Evolutionary conservation across 108 stramenopile species (phyloP).

Genomic region (Nannochloropsis gaditana): DNA sequence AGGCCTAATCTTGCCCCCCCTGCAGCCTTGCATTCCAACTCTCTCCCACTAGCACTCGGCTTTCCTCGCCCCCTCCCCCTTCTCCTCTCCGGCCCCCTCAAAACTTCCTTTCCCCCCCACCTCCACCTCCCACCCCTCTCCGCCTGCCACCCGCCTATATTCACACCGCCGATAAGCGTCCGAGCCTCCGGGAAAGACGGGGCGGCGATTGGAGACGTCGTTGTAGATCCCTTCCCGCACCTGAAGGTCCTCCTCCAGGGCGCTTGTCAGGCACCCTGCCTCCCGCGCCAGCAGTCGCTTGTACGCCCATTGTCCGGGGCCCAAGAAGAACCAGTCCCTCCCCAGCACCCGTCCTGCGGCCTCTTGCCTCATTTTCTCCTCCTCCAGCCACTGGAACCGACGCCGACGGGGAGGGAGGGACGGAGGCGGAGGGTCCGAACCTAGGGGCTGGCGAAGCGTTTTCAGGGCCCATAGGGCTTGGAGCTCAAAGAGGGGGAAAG

Average conservation of each 20-base stretch:
- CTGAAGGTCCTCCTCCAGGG: background rate
- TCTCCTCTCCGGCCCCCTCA: background rate
- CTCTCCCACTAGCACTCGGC: conserved; percentile 9
- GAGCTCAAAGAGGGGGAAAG: conserved; percentile 78
- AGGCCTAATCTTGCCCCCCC: background rate
- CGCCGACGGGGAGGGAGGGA: background rate
- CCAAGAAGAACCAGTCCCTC: conserved; percentile 19
- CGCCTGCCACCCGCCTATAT: background rate
- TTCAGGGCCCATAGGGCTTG: conserved; percentile 52
- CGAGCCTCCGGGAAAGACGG: background rate
- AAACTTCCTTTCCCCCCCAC: no score
- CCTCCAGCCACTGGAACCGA: background rate
- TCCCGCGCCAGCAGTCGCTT: background rate
- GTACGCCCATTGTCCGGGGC: conserved; percentile 9
- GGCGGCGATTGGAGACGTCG: background rate
- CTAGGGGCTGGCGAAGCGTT: background rate
- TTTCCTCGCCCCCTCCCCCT: background rate
- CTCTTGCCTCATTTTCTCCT: background rate
- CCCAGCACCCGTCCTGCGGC: background rate
- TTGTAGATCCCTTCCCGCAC: background rate
- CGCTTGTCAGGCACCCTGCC: background rate
- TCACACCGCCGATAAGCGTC: background rate
- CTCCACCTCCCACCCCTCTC: background rate
- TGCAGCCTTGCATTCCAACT: background rate
- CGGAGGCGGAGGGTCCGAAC: background rate